Percentiles rank a stretch among this genome's conserved stretches.
Conservation (phyloP, 1,139 yeast genomes). For the Spathaspora sp. region DNA sequence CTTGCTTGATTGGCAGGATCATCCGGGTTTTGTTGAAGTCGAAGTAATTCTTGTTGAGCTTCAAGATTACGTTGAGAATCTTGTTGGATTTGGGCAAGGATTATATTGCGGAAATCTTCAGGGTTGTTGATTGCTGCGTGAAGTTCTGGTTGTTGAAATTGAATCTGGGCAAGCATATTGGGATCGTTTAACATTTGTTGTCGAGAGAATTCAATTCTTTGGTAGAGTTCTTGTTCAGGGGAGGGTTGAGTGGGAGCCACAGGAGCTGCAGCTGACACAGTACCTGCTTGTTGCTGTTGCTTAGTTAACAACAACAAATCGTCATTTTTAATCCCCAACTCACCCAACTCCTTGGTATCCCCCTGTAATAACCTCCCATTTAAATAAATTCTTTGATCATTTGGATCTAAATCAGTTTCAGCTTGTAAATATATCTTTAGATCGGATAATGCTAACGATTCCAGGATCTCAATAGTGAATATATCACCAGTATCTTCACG, state of each 20-base stretch:
- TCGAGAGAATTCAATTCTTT: conserved; percentile 51
- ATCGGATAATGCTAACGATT: conserved; percentile 63
- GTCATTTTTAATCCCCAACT: conserved; percentile 50
- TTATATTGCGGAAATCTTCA: conserved; percentile 47
- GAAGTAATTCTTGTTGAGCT: conserved; percentile 47
- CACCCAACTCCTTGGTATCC: conserved; percentile 37
- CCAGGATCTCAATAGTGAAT: conserved; percentile 56
- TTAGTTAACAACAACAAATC: conserved; percentile 51
- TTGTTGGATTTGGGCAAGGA: conserved; percentile 32
- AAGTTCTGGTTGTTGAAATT: conserved; percentile 41
- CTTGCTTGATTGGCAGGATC: conserved; percentile 69
- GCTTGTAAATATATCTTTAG: conserved; percentile 76
- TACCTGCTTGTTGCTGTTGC: conserved; percentile 17
- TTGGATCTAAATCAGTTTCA: conserved; percentile 58
- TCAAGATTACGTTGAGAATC: conserved; percentile 10
- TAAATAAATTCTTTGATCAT: conserved; percentile 46
- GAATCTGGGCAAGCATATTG: conserved; percentile 31
- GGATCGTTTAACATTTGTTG: conserved; percentile 46
- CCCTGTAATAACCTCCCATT: conserved; percentile 43
- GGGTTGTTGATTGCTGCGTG: conserved; percentile 51
- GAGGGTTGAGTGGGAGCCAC: conserved; percentile 6
- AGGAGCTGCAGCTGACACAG: neutral
- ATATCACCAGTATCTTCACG: conserved; percentile 30
- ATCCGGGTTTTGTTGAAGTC: conserved; percentile 63
- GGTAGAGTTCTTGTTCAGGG: conserved; percentile 21